phyloP scores from a whole-genome alignment of 1,139 yeast species.

The Candida pseudocylindracea region DNA sequence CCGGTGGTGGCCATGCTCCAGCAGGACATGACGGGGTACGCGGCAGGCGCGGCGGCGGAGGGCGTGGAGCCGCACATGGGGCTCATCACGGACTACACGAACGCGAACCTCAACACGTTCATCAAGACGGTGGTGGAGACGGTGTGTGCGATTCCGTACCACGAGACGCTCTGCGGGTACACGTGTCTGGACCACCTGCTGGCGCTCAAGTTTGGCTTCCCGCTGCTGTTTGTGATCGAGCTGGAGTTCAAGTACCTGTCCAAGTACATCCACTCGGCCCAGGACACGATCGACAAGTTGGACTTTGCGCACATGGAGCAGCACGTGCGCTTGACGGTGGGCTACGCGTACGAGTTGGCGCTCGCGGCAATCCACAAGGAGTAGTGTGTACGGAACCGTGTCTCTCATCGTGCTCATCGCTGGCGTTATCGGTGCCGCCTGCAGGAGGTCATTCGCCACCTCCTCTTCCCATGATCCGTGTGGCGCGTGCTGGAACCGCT shows the following conservation, averaged over 20 bases:
- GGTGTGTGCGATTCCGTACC: conserved; percentile 47
- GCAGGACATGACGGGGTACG: conserved; percentile 90
- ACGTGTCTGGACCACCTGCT: conserved; percentile 90
- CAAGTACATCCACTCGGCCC: conserved; percentile 51
- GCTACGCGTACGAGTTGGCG: conserved; percentile 44
- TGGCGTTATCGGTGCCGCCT: too few species aligned
- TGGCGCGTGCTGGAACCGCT: too few species aligned
- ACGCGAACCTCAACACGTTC: conserved; percentile 34
- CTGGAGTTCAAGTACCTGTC: conserved; percentile 39
- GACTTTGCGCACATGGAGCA: conserved; percentile 50
- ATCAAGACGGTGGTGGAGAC: conserved; percentile 33
- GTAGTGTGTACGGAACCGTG: too few species aligned
- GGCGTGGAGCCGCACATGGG: conserved; percentile 61
- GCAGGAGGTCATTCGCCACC: too few species aligned
- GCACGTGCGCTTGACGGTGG: conserved; percentile 55
- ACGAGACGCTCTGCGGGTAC: conserved; percentile 68
- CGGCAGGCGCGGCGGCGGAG: conserved; percentile 26
- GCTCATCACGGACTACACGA: conserved; percentile 54
- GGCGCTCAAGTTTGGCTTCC: conserved; percentile 65
- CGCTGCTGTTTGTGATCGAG: conserved; percentile 67
- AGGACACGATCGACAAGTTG: conserved; percentile 67
- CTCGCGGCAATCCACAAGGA: not conserved
- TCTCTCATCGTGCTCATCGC: too few species aligned
- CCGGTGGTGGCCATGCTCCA: conserved; percentile 70
- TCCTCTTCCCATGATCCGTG: too few species aligned